A percentile compares a stretch with the other conserved stretches of the same genome.
phyloP scores from a whole-genome alignment of 139 green algal species.

The Chlorokybus atmophyticus region DNA sequence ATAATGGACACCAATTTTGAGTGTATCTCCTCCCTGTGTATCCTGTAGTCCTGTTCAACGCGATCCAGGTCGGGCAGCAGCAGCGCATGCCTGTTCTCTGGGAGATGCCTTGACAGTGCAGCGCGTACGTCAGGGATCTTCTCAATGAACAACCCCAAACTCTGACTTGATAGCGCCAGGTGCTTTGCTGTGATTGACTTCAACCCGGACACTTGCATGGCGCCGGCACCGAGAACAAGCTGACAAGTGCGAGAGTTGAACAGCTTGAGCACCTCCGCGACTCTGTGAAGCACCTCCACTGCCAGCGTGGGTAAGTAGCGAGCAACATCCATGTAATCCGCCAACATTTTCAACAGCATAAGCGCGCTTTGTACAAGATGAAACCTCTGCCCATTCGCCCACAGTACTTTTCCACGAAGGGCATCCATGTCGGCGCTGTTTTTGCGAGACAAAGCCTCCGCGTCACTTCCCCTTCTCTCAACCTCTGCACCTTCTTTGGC shows the following conservation, averaged over 20 bases:
- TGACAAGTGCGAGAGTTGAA: slow-evolving; percentile 79
- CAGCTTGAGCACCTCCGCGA: slow-evolving; percentile 63
- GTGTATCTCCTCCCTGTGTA: slow-evolving; percentile 46
- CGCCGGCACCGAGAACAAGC: slow-evolving; percentile 77
- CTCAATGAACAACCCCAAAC: slow-evolving; percentile 16
- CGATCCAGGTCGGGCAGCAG: too few relatives aligned
- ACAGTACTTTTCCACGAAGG: too few relatives aligned
- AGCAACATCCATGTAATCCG: slow-evolving; percentile 40
- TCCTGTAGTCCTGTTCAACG: slow-evolving; percentile 27
- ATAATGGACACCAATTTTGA: slow-evolving; percentile 90
- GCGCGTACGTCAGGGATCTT: slow-evolving; percentile 18
- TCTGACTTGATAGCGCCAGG: slow-evolving; percentile 53
- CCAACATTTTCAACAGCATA: slow-evolving; percentile 50
- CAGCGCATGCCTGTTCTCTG: slow-evolving; percentile 34
- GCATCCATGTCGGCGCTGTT: too few relatives aligned
- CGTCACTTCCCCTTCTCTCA: too few relatives aligned
- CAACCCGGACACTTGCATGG: slow-evolving; percentile 78
- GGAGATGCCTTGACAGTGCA: too few relatives aligned
- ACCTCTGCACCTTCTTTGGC: too few relatives aligned
- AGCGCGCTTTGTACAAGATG: slow-evolving; percentile 21
- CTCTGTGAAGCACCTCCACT: slow-evolving; percentile 51
- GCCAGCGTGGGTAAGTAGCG: slow-evolving; percentile 33
- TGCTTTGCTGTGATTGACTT: slow-evolving; percentile 89
- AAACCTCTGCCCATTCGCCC: too few relatives aligned
- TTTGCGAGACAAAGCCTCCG: too few relatives aligned